Evolutionary conservation across 768 basidiomycete species (phyloP).

Genomic region (Boletus eberwhitei): DNA sequence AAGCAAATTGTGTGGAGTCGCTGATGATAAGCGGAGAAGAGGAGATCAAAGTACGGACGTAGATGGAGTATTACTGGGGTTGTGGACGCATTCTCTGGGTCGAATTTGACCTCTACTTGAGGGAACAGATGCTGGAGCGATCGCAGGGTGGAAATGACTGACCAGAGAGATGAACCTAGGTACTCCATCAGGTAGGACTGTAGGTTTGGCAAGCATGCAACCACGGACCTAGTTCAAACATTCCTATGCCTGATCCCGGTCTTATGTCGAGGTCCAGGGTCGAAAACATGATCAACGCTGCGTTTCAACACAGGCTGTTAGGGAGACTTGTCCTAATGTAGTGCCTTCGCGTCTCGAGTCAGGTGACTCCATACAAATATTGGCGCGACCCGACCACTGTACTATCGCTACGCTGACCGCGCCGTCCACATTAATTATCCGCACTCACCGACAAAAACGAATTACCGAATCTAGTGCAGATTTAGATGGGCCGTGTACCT

Average conservation of each 20-base stretch:
- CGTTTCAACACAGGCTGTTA: not conserved
- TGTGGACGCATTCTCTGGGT: slow-evolving; percentile 63
- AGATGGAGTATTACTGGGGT: slow-evolving; percentile 77
- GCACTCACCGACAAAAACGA: no score
- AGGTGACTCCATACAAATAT: no score
- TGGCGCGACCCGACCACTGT: no score
- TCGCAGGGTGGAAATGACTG: slow-evolving; percentile 64
- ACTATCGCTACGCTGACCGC: no score
- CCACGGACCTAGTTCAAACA: slow-evolving; percentile 67
- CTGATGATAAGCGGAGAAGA: slow-evolving; percentile 78
- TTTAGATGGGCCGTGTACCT: no score
- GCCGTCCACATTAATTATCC: no score
- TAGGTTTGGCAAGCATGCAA: not conserved
- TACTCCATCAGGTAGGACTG: not conserved
- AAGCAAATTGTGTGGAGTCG: slow-evolving; percentile 77
- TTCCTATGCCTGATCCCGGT: slow-evolving; percentile 72
- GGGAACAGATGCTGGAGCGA: slow-evolving; percentile 67
- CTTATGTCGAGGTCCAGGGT: slow-evolving; percentile 71
- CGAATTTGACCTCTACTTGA: slow-evolving; percentile 81
- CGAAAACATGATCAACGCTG: slow-evolving; percentile 49
- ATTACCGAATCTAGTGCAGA: no score
- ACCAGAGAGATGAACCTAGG: slow-evolving; percentile 76
- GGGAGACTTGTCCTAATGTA: slow-evolving; percentile 14
- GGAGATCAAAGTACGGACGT: slow-evolving; percentile 78
- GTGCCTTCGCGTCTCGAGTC: not conserved